These are phyloP conservation scores for Amaranthus cruentus DNA, from an alignment of 148 eudicot species.

Conservation along the genomic window DNA sequence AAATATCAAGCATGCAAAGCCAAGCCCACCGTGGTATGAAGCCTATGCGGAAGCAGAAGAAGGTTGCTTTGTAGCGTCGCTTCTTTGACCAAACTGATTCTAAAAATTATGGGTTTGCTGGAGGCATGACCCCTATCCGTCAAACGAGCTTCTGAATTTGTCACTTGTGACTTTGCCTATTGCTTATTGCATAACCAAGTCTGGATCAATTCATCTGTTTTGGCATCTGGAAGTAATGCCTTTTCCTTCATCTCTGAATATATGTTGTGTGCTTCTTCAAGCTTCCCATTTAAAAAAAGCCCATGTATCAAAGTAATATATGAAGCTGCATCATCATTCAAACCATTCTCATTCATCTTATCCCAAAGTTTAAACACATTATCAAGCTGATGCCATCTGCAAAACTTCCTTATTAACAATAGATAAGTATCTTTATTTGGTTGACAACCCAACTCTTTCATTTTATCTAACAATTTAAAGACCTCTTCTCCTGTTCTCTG, in stretches of 20 bases:
- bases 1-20: no score
- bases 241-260: slow-evolving; percentile 71
- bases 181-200: slow-evolving; percentile 55
- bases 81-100: no score
- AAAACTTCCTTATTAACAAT: slow-evolving; percentile 74
- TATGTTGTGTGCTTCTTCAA: slow-evolving; percentile 66
- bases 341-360: slow-evolving; percentile 55
- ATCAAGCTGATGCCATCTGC: slow-evolving; percentile 65
- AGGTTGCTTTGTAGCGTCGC: no score
- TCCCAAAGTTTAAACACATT: slow-evolving; percentile 59
- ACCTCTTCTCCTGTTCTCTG: slow-evolving; percentile 57
- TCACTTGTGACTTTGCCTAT: slow-evolving; percentile 28
- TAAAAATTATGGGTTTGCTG: neutral
- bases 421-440: slow-evolving; percentile 69
- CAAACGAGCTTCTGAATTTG: slow-evolving; percentile 11
- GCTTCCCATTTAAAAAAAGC: slow-evolving; percentile 70
- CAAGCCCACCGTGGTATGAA: no score
- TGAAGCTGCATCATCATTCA: slow-evolving; percentile 63
- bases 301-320: slow-evolving; percentile 70
- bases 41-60: no score
- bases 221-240: slow-evolving; percentile 53
- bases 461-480: slow-evolving; percentile 55
- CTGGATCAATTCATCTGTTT: slow-evolving; percentile 64
- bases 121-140: slow-evolving; percentile 10
- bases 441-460: slow-evolving; percentile 52